Base-by-base conservation (phyloP, 495 filamentous ascomycete species). In the Filosporella fistucella region DNA sequence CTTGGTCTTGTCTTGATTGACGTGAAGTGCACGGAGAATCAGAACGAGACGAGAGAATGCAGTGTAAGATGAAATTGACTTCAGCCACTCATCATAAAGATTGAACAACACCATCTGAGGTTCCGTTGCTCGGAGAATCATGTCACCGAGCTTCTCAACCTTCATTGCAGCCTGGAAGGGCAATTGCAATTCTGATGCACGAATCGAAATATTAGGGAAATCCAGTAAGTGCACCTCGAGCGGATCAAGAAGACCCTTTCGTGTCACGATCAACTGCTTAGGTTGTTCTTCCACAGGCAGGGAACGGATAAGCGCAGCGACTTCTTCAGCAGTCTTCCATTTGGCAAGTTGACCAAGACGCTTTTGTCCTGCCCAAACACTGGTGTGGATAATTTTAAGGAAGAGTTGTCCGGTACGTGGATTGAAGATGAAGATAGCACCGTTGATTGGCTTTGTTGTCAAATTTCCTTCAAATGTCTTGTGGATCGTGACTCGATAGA, bases 161-260 rank as follows among this genome's bases (percentile, higher is more conserved):
- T 97, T 99, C 94, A 99, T 99, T 3, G 94, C 94, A 36, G 94
- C 94, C 65, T 99, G 94, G 86, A 99, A 99, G 4, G 94, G 94
- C 49, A 99, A 71, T 66, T 99, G 94, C 47, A 99, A 70, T 69
- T 99, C 94, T 0, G 94, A 99, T 32, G 94, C 94, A 55, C 94
- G 89, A 54, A 99, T 99, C 9, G 91, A 96, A 51, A 99, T 99
- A 60, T 99, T 99, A 33, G 94, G 94, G 75, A 99, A 99, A 64
- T 99, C 94, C 17, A 99, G 80, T 53, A 99, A 67, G 57, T 97
- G 94, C 26, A 99, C 94, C 65, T 99, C 94, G 6, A 99, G 79
- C 40, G 94, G 94, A 78, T 99, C 94, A 25, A 99, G 71, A 47
- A 99, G 75, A 78, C 94, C 94, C 67, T 99, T 99, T 21, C 94